Evolutionary conservation across 2,329 filamentous ascomycete species (phyloP), one percentile per base, ranked within the genome.

Genomic region (Penicillium aurantiogriseum): DNA sequence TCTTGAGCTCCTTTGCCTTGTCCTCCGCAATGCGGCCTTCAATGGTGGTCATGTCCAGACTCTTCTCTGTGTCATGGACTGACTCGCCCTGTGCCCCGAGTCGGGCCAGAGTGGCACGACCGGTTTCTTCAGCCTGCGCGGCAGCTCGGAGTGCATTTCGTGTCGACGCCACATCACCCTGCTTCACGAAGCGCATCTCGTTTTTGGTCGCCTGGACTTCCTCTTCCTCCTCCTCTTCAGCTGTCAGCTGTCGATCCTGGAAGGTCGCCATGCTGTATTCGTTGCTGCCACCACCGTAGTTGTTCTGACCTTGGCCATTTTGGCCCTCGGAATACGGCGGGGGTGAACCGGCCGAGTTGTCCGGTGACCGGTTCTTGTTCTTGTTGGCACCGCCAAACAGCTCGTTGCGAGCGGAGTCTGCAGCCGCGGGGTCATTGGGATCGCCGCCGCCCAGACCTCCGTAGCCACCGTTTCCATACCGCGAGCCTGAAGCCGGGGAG

Each of bases 1-100:
- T 90, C 78, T 93, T 93, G 38, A 97, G 79, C 70, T 96, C 91
- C 47, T 86, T 85, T 1, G 91, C 88, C 66, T 90, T 89, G 64
- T 92, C 90, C 65, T 92, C 87, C 0, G 90, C 90, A 58, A 89
- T 79, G 57, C 86, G 85, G 66, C 90, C 90, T 71, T 92, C 87
- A 62, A 88, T 88, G n/a, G 84, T 78, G 4, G 91, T 89, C 63
- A 90, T 80, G 67, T 96, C 91, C 56, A 97, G 81, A 67, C 93
- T 91, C 74, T 85, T 85, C 74, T 96, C 90, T 0, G 89, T 90
- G 69, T 92, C 91, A 71, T 92, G 85, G 54, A 96, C 83, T 17
- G 88, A 83, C 71, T 96, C 91, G 58, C 88, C 89, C 73, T 96
- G 92, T 15, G 83, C 85, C 52, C 88, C 89, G 13, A 96, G 83